These are phyloP conservation scores for Helianthus tuberosus DNA, from an alignment of 129 eudicot genomes.

Conservation along the genomic window DNA sequence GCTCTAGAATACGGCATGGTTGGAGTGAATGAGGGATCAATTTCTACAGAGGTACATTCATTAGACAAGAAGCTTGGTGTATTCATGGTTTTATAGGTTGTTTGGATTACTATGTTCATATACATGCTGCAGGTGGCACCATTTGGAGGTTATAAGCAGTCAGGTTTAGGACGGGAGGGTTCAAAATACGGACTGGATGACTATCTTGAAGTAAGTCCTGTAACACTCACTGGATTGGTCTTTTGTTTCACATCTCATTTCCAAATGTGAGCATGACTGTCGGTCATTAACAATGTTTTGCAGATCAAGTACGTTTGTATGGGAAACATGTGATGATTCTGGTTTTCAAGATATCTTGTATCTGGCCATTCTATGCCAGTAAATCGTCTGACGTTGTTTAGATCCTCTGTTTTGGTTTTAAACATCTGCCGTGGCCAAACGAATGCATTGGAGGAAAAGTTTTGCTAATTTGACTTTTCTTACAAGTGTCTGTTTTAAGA, in stretches of 20 bases:
- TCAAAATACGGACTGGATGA: constrained; percentile 92
- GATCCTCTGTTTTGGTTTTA: no score
- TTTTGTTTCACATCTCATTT: neutral
- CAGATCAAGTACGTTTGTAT: constrained; percentile 81
- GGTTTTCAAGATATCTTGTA: no score
- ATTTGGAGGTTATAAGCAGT: constrained; percentile 88
- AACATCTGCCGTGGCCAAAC: no score
- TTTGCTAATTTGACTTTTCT: no score
- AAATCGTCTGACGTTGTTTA: no score
- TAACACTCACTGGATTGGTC: neutral
- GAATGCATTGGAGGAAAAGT: no score
- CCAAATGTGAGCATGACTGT: neutral
- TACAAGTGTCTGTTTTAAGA: neutral
- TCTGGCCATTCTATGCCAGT: no score
- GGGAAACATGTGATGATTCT: constrained; percentile 59
- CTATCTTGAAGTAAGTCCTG: constrained; percentile 66
- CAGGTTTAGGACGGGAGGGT: constrained; percentile 95
- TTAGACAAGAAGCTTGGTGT: neutral
- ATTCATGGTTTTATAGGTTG: neutral
- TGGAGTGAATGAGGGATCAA: constrained; percentile 85
- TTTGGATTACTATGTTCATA: neutral
- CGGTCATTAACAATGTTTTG: constrained; percentile 21
- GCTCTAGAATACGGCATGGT: constrained; percentile 94
- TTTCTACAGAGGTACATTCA: constrained; percentile 69
- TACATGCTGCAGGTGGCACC: constrained; percentile 72